These are phyloP conservation scores for Epichloe bromicola DNA, from an alignment of 2,329 filamentous ascomycete species.

Conservation along the genomic window DNA sequence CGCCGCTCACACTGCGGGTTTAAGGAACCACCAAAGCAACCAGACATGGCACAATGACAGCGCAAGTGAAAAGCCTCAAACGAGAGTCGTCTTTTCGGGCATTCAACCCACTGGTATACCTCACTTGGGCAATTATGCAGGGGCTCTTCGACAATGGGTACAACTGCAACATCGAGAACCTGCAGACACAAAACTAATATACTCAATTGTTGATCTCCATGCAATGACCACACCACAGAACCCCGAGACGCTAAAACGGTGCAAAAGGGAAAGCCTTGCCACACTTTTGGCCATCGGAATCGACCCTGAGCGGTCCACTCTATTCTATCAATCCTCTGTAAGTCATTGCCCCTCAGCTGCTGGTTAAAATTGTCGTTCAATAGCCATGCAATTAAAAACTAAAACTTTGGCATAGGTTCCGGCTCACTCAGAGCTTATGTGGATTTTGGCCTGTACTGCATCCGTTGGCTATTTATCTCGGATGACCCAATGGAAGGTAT, in stretches of 20 bases:
- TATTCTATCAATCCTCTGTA: constrained; percentile 77
- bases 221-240: constrained; percentile 73
- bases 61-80: background rate
- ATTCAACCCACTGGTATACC: constrained; percentile 94
- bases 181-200: constrained; percentile 50
- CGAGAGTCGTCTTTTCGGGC: constrained; percentile 69
- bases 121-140: constrained; percentile 90
- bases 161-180: constrained; percentile 54
- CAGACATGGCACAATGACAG: background rate
- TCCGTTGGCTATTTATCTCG: constrained; percentile 86
- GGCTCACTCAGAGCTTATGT: constrained; percentile 84
- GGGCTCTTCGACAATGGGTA: constrained; percentile 79
- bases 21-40: background rate
- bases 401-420: constrained; percentile 40
- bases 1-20: background rate
- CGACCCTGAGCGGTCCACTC: constrained; percentile 57
- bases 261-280: constrained; percentile 64
- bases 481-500: constrained; percentile 99
- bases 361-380: background rate
- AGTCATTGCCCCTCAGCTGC: constrained; percentile 14
- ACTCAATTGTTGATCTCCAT: constrained; percentile 86
- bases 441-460: constrained; percentile 86
- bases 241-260: constrained; percentile 43
- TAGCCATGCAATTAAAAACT: background rate
- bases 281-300: constrained; percentile 74